A percentile compares a stretch with the other conserved stretches of the same genome.
Evolutionary conservation across 176 grass and related monocot genomes (phyloP).

Genomic region (Canna indica): DNA sequence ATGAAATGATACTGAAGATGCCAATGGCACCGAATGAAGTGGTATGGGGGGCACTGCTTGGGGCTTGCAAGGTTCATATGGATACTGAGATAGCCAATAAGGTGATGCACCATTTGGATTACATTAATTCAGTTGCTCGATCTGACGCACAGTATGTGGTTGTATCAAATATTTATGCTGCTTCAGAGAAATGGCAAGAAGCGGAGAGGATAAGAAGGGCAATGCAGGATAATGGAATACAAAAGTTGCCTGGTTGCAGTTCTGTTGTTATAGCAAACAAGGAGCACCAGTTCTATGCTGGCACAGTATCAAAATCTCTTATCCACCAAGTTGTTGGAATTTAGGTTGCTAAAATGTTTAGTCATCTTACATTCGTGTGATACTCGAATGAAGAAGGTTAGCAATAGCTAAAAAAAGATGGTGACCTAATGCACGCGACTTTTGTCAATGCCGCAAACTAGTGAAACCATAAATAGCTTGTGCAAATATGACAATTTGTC

Average conservation of each 20-base stretch:
- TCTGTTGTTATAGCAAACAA: constrained; percentile 33
- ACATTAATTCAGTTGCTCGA: constrained; percentile 17
- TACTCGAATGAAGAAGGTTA: too few relatives aligned
- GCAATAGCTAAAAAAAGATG: too few relatives aligned
- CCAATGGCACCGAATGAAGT: constrained; percentile 44
- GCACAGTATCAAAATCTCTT: neutral
- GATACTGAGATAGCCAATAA: constrained; percentile 26
- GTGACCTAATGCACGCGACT: too few relatives aligned
- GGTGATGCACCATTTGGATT: constrained; percentile 26
- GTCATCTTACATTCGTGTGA: too few relatives aligned
- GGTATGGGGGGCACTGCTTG: constrained; percentile 56
- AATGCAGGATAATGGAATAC: constrained; percentile 36
- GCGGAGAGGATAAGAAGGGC: constrained; percentile 41
- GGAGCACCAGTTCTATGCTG: constrained; percentile 1
- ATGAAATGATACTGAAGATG: constrained; percentile 47
- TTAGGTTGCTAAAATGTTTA: too few relatives aligned
- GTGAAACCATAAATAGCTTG: too few relatives aligned
- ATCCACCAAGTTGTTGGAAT: neutral
- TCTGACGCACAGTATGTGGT: constrained; percentile 42
- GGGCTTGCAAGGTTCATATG: constrained; percentile 43
- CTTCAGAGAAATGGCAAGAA: constrained; percentile 48
- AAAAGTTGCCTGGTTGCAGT: constrained; percentile 57
- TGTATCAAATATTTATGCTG: constrained; percentile 52
- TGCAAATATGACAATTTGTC: too few relatives aligned
- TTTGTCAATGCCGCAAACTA: too few relatives aligned